Percentiles rank a stretch among this genome's conserved stretches.
phyloP scores from a whole-genome alignment of 495 filamentous ascomycete genomes.

The Penicillium bialowiezense region DNA sequence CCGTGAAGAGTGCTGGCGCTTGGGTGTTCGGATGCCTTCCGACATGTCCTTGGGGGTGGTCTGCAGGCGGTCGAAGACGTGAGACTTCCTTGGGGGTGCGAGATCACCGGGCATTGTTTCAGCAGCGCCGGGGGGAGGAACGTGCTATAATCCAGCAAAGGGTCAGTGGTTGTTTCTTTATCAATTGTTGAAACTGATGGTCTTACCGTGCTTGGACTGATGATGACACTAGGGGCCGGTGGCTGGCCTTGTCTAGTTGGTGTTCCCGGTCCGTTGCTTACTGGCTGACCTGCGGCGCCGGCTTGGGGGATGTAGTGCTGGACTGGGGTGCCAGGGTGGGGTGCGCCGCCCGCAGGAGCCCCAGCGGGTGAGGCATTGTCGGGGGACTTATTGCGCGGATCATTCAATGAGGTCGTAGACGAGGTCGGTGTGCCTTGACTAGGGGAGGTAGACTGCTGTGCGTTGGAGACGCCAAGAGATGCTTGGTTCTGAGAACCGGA shows the following conservation, averaged over 20 bases:
- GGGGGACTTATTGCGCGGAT: slow-evolving; percentile 74
- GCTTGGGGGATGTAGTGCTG: slow-evolving; percentile 34
- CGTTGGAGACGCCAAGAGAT: slow-evolving; percentile 35
- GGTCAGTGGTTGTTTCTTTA: slow-evolving; percentile 17
- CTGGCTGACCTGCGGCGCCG: slow-evolving; percentile 35
- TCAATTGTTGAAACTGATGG: not conserved
- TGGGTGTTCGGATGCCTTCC: slow-evolving; percentile 91
- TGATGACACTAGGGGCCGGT: slow-evolving; percentile 84
- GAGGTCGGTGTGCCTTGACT: slow-evolving; percentile 74
- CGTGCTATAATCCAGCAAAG: slow-evolving; percentile 58
- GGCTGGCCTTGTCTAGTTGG: slow-evolving; percentile 64
- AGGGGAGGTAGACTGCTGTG: slow-evolving; percentile 61
- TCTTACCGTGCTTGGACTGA: slow-evolving; percentile 94
- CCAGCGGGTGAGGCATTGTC: slow-evolving; percentile 57
- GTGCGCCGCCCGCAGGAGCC: slow-evolving; percentile 17
- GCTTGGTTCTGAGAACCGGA: slow-evolving; percentile 62
- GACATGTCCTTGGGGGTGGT: slow-evolving; percentile 93
- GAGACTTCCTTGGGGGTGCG: slow-evolving; percentile 88
- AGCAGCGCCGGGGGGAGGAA: slow-evolving; percentile 86
- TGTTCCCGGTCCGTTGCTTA: slow-evolving; percentile 61
- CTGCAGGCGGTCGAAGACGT: slow-evolving; percentile 87
- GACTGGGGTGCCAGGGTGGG: slow-evolving; percentile 26
- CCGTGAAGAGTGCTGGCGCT: slow-evolving; percentile 92
- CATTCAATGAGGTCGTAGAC: slow-evolving; percentile 82
- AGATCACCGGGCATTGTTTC: slow-evolving; percentile 99